Conservation (phyloP, 2,329 filamentous ascomycete species). For the Fusarium sp. region DNA sequence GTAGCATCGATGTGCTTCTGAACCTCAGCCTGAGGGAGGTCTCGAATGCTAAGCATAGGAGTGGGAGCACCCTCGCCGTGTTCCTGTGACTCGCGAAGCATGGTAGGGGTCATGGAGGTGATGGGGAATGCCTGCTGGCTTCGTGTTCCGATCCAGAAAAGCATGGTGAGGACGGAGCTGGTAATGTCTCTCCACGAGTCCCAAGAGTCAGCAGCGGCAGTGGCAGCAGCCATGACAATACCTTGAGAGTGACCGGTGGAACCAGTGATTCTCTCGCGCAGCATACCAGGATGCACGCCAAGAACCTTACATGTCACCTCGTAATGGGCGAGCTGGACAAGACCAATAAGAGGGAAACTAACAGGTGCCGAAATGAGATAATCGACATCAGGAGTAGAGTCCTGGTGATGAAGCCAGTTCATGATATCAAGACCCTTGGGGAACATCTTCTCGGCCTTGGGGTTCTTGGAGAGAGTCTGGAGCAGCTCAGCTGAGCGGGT, state of each 20-base stretch:
- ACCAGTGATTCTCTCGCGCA: constrained; percentile 86
- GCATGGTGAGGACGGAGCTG: constrained; percentile 84
- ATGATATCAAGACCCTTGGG: constrained; percentile 96
- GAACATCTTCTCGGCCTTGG: constrained; percentile 93
- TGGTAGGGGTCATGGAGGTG: constrained; percentile 90
- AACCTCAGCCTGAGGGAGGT: constrained; percentile 86
- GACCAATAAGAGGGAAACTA: constrained; percentile 93
- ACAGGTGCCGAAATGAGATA: constrained; percentile 95
- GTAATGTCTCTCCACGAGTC: constrained; percentile 87
- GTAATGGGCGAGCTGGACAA: constrained; percentile 96
- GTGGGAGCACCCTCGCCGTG: constrained; percentile 95
- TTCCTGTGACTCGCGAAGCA: constrained; percentile 92
- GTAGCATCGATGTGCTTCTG: constrained; percentile 97
- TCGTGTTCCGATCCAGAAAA: constrained; percentile 98
- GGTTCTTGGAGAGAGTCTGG: constrained; percentile 84
- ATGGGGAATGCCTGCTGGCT: constrained; percentile 97
- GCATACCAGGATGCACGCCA: constrained; percentile 87
- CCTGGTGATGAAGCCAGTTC: constrained; percentile 89
- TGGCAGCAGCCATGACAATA: constrained; percentile 91
- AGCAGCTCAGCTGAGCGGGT: constrained; percentile 84
- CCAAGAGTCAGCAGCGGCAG: constrained; percentile 92
- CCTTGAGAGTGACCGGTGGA: constrained; percentile 97
- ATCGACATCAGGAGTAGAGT: constrained; percentile 91
- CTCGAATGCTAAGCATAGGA: constrained; percentile 97
- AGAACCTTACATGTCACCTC: constrained; percentile 92